These are phyloP conservation scores for Pilaira anomala DNA, from an alignment of 192 early-diverging fungal genomes.

Conservation along the genomic window DNA sequence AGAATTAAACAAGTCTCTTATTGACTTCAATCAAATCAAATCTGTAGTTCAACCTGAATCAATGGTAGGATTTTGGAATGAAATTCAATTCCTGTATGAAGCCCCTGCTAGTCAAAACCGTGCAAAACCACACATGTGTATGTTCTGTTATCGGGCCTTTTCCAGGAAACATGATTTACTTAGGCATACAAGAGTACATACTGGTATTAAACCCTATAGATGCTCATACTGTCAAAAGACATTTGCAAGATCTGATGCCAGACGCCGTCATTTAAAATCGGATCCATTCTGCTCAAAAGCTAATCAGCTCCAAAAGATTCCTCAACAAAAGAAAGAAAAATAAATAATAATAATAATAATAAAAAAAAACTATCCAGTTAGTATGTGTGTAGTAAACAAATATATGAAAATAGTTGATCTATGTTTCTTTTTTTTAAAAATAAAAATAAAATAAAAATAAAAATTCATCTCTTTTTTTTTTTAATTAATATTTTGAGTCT, in stretches of 20 bases:
- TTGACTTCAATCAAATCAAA: not conserved
- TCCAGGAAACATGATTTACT: constrained; percentile 69
- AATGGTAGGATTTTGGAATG: constrained; percentile 4
- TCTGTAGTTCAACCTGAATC: not conserved
- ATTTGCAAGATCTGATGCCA: constrained; percentile 72
- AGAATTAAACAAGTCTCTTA: constrained; percentile 1
- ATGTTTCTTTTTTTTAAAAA: no score
- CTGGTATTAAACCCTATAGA: constrained; percentile 58
- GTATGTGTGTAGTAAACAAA: no score
- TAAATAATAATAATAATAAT: not conserved
- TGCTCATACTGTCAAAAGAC: constrained; percentile 59
- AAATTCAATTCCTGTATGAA: not conserved
- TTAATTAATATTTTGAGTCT: no score
- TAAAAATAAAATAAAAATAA: no score
- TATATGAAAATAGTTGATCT: no score
- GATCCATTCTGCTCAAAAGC: constrained; percentile 1
- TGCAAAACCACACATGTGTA: constrained; percentile 54
- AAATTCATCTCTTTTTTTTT: no score
- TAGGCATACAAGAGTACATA: constrained; percentile 59
- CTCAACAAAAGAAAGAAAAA: not conserved
- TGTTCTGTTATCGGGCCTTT: constrained; percentile 57
- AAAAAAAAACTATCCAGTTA: no score
- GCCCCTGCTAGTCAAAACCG: not conserved
- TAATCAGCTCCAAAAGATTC: not conserved
- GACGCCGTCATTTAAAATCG: constrained; percentile 54